Conservation (phyloP, 2,329 filamentous ascomycete species). For the Epichloe scottii region DNA sequence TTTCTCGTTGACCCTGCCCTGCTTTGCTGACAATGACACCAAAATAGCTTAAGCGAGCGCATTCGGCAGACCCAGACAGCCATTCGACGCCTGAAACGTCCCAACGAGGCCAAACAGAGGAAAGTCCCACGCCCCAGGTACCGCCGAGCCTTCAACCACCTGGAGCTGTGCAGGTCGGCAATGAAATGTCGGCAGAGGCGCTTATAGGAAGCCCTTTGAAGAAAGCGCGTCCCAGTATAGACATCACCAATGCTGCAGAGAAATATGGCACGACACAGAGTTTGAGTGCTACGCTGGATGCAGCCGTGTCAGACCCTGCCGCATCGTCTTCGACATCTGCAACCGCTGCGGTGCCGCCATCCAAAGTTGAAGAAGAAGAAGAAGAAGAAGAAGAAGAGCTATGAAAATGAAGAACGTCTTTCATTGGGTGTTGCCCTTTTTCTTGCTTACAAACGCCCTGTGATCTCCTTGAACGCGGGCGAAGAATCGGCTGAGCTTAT, state of each 20-base stretch:
- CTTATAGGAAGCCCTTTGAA: constrained; percentile 60
- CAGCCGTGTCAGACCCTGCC: constrained; percentile 15
- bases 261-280: constrained; percentile 19
- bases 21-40: constrained; percentile 6
- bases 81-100: constrained; percentile 20
- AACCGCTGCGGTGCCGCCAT: constrained; percentile 11
- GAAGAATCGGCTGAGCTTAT: neutral
- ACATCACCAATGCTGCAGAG: constrained; percentile 14
- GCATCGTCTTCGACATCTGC: constrained; percentile 11
- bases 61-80: constrained; percentile 57
- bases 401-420: constrained; percentile 11
- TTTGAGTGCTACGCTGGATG: constrained; percentile 23
- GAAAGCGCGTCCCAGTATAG: constrained; percentile 54
- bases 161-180: constrained; percentile 18
- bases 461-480: neutral
- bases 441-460: no score
- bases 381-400: constrained; percentile 24
- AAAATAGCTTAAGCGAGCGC: constrained; percentile 65
- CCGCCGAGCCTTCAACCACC: constrained; percentile 4
- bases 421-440: neutral
- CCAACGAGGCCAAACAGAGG: constrained; percentile 31
- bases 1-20: neutral
- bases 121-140: constrained; percentile 20
- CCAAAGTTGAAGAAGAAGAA: constrained; percentile 20
- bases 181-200: constrained; percentile 24